phyloP scores from a whole-genome alignment of 345 rosid species.

The Citrus unshiu region DNA sequence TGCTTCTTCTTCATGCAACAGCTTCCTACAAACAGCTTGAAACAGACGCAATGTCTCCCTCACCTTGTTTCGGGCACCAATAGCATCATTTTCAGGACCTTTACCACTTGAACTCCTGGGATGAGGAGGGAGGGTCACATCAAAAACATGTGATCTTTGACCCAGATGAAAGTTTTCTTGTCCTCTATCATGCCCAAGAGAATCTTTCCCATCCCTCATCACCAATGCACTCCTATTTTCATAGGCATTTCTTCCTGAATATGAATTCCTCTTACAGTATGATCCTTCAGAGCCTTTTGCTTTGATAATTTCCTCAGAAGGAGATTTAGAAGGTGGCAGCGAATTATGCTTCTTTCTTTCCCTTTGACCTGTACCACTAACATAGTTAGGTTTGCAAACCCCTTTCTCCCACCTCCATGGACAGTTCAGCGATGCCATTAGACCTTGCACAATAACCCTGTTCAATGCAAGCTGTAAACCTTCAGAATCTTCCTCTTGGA shows the following conservation, averaged over 20 bases:
- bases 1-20: constrained; percentile 75
- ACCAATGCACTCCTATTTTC: neutral
- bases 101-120: constrained; percentile 18
- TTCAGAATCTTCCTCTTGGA: constrained; percentile 9
- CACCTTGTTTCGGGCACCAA: constrained; percentile 54
- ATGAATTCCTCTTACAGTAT: constrained; percentile 13
- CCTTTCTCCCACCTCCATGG: constrained; percentile 19
- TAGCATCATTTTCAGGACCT: constrained; percentile 21
- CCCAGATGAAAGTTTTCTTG: constrained; percentile 7
- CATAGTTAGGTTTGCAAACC: constrained; percentile 13
- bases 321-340: constrained; percentile 15
- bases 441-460: constrained; percentile 29
- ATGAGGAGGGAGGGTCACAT: constrained; percentile 53
- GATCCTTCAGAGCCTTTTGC: constrained; percentile 19
- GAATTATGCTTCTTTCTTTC: constrained; percentile 29
- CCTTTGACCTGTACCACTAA: constrained; percentile 22
- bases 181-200: neutral
- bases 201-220: neutral
- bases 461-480: neutral
- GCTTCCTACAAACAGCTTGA: constrained; percentile 60
- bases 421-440: constrained; percentile 27
- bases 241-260: constrained; percentile 6
- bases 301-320: constrained; percentile 13
- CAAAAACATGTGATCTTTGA: constrained; percentile 13
- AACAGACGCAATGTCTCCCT: constrained; percentile 76